Evolutionary conservation across 176 grass and related monocot genomes (phyloP).

Genomic region (Themeda triandra): DNA sequence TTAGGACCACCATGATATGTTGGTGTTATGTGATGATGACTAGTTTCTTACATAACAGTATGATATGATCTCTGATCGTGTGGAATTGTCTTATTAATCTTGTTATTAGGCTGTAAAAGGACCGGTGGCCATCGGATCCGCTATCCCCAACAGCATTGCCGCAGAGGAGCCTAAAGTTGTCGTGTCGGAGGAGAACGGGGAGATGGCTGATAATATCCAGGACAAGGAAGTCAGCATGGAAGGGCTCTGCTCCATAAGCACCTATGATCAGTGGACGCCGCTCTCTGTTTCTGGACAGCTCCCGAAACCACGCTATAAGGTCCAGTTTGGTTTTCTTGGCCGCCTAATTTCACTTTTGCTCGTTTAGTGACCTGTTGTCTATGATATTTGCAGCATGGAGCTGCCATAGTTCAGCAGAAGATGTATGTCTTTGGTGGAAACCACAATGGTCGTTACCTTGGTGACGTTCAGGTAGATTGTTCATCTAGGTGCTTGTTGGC

Average conservation of each 20-base stretch:
- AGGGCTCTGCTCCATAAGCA: conserved; percentile 62
- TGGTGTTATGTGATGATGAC: background rate
- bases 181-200: conserved; percentile 62
- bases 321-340: conserved; percentile 3
- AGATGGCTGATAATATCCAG: conserved; percentile 54
- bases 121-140: conserved; percentile 9
- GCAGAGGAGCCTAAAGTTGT: conserved; percentile 53
- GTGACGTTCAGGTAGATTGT: conserved; percentile 65
- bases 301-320: conserved; percentile 82
- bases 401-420: conserved; percentile 75
- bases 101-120: conserved; percentile 40
- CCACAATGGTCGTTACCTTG: conserved; percentile 89
- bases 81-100: background rate
- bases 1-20: background rate
- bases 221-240: conserved; percentile 91
- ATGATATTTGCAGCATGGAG: conserved; percentile 63
- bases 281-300: conserved; percentile 55
- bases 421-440: conserved; percentile 98
- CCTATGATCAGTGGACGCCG: conserved; percentile 63
- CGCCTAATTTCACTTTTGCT: background rate
- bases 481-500: background rate
- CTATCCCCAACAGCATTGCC: conserved; percentile 26
- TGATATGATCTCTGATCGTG: background rate
- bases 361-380: background rate
- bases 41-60: background rate